Conservation (phyloP, 2,329 filamentous ascomycete species). For the Ascochyta lentis region DNA sequence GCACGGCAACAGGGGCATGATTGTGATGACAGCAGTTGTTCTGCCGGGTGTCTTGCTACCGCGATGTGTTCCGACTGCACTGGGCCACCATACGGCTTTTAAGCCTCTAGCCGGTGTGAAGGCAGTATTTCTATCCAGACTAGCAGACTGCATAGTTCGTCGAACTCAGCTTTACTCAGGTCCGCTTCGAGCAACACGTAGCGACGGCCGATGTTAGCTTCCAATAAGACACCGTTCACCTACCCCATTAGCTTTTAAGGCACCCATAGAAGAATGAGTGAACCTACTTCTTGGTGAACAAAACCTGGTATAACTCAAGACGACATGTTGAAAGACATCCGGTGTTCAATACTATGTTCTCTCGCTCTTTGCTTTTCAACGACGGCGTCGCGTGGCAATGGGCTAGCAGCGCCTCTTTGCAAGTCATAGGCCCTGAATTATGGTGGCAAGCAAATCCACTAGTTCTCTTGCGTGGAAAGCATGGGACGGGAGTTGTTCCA, state of each 20-base stretch:
- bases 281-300: slow-evolving; percentile 7
- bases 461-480: neutral
- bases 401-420: slow-evolving; percentile 3
- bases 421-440: neutral
- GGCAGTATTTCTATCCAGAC: neutral
- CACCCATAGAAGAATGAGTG: neutral
- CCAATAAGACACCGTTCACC: slow-evolving; percentile 4
- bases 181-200: slow-evolving; percentile 3
- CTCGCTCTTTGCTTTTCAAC: slow-evolving; percentile 7
- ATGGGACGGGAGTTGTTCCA: neutral
- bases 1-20: neutral
- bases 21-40: neutral
- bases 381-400: neutral
- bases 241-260: neutral
- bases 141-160: slow-evolving; percentile 4
- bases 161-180: neutral
- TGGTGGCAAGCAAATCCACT: neutral
- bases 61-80: neutral
- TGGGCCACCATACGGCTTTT: slow-evolving; percentile 4
- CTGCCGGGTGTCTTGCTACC: neutral
- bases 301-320: neutral
- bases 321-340: neutral
- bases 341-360: neutral
- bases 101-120: neutral
- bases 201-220: neutral